A percentile compares a stretch with the other conserved stretches of the same genome.
Evolutionary conservation across 2,329 filamentous ascomycete genomes (phyloP).

Genomic region (Cercospora berteroae): DNA sequence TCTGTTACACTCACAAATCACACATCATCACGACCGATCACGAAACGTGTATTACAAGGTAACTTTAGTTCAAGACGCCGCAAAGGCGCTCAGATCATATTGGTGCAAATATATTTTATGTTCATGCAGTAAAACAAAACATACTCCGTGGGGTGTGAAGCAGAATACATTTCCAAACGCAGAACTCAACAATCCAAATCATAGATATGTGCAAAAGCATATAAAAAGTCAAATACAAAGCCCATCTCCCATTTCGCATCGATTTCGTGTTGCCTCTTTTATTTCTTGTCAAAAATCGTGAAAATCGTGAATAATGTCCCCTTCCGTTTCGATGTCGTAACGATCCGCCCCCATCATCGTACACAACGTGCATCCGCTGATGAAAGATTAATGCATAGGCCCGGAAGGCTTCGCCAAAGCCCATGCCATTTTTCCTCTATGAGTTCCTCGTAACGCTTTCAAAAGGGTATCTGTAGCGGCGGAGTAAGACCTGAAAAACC

Average conservation of each 20-base stretch:
- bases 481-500: not conserved
- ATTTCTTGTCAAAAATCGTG: not conserved
- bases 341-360: not conserved
- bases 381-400: not conserved
- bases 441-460: slow-evolving; percentile 26
- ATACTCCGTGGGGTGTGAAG: no score
- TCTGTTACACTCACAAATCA: not conserved
- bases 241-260: not conserved
- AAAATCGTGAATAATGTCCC: not conserved
- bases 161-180: no score
- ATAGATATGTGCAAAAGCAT: not conserved
- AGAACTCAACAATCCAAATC: not conserved
- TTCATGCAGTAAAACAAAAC: not conserved
- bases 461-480: slow-evolving; percentile 31
- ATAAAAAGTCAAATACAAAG: not conserved
- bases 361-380: not conserved
- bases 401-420: not conserved
- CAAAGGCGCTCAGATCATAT: not conserved
- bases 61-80: no score
- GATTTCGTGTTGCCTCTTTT: not conserved
- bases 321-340: not conserved
- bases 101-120: not conserved
- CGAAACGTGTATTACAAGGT: not conserved
- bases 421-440: slow-evolving; percentile 8
- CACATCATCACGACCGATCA: not conserved